Evolutionary conservation across 495 filamentous ascomycete genomes (phyloP).

Genomic region (Talaromyces liani): DNA sequence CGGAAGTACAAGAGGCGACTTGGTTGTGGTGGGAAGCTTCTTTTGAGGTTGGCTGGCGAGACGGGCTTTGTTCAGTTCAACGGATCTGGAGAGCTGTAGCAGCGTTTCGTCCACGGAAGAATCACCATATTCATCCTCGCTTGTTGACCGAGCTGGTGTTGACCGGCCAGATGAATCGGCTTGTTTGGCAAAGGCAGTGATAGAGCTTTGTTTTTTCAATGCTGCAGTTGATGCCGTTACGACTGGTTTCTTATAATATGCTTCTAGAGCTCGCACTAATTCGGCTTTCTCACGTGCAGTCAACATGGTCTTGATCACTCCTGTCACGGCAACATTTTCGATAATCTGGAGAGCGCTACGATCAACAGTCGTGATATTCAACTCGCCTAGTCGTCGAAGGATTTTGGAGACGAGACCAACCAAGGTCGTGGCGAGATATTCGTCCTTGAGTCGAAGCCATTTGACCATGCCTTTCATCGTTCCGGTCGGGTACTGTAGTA

Average conservation of each 20-base stretch:
- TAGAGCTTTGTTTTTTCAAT: conserved; percentile 55
- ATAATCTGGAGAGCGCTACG: conserved; percentile 52
- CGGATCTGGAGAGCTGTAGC: conserved; percentile 37
- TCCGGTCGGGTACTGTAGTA: conserved; percentile 50
- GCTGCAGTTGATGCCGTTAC: conserved; percentile 37
- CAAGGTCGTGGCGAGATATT: conserved; percentile 68
- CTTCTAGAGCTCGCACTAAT: conserved; percentile 68
- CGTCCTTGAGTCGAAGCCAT: conserved; percentile 79
- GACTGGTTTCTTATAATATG: conserved; percentile 56
- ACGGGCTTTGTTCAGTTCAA: conserved; percentile 41
- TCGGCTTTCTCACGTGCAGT: conserved; percentile 73
- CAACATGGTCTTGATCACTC: conserved; percentile 61
- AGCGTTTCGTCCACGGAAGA: conserved; percentile 33
- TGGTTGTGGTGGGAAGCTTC: conserved; percentile 25
- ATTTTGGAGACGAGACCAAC: conserved; percentile 64
- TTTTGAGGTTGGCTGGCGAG: conserved; percentile 28
- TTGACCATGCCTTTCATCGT: conserved; percentile 64
- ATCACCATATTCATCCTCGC: conserved; percentile 39
- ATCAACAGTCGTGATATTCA: conserved; percentile 57
- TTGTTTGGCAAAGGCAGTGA: conserved; percentile 55
- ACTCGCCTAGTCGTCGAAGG: conserved; percentile 61
- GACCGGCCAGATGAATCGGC: conserved; percentile 28
- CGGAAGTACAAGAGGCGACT: conserved; percentile 27
- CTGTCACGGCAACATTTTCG: conserved; percentile 50
- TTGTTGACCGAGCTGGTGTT: conserved; percentile 18